phyloP scores from a whole-genome alignment of 805 yeast species.

The Blastobotrys mokoenaii region DNA sequence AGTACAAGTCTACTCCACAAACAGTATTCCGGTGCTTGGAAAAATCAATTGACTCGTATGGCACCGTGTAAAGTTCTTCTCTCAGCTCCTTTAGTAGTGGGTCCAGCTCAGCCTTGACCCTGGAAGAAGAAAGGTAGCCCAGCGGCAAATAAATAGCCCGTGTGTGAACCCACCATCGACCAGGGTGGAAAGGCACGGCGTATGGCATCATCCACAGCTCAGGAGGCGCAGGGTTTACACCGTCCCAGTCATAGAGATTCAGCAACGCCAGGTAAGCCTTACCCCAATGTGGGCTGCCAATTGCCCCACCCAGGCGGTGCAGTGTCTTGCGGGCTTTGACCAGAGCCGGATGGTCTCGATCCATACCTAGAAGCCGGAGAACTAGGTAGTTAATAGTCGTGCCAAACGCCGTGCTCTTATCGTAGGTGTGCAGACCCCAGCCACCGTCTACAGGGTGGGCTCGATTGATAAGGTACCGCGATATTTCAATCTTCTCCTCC shows the following conservation, averaged over 20 bases:
- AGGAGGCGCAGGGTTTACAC: constrained; percentile 97
- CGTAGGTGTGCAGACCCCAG: constrained; percentile 93
- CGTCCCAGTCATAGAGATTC: constrained; percentile 86
- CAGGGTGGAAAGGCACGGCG: constrained; percentile 78
- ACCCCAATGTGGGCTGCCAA: constrained; percentile 95
- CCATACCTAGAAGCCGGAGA: constrained; percentile 73
- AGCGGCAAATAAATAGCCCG: constrained; percentile 83
- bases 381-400: constrained; percentile 79
- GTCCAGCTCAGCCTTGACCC: constrained; percentile 48
- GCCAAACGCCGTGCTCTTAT: constrained; percentile 92
- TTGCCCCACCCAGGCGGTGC: constrained; percentile 75
- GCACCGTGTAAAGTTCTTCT: constrained; percentile 62
- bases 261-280: constrained; percentile 81
- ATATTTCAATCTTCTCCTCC: constrained; percentile 57
- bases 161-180: constrained; percentile 98
- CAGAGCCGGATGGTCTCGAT: constrained; percentile 67
- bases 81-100: constrained; percentile 62
- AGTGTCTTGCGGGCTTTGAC: constrained; percentile 66
- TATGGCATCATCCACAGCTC: constrained; percentile 89
- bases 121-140: constrained; percentile 64
- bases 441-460: constrained; percentile 99
- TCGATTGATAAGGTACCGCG: constrained; percentile 79
- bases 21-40: constrained; percentile 67
- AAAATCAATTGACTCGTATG: constrained; percentile 64
- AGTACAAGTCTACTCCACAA: constrained; percentile 86